phyloP scores from a whole-genome alignment of 2,329 filamentous ascomycete species.

The Sporothrix pallida region DNA sequence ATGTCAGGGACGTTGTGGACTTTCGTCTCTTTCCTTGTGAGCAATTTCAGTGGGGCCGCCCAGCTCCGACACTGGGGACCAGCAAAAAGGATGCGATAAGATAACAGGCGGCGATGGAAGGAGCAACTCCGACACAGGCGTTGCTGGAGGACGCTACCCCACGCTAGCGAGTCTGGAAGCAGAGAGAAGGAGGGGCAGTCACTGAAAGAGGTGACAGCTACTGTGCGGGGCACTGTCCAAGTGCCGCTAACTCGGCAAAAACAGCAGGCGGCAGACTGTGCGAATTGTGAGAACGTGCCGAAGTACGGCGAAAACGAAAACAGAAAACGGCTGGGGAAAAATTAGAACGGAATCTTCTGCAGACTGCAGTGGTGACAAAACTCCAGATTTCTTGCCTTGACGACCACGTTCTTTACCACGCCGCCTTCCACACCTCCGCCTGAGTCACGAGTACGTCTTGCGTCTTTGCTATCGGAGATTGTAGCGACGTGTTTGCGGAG shows the following conservation, averaged over 20 bases:
- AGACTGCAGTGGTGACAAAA: no score
- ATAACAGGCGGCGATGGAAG: conserved; percentile 19
- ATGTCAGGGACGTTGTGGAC: no score
- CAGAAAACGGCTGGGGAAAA: conserved; percentile 23
- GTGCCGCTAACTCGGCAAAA: no score
- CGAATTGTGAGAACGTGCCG: conserved; percentile 21
- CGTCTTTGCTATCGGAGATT: conserved; percentile 7
- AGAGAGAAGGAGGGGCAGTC: conserved; percentile 17
- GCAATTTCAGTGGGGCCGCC: neutral
- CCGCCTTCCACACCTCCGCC: neutral
- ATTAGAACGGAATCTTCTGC: neutral
- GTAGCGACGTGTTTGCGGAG: conserved; percentile 9
- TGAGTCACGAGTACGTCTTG: conserved; percentile 5
- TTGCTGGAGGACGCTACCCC: neutral
- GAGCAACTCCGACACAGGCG: conserved; percentile 23
- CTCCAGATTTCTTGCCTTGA: no score
- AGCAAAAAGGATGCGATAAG: conserved; percentile 14
- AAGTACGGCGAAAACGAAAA: conserved; percentile 8
- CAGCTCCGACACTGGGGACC: conserved; percentile 9
- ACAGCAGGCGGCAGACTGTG: neutral
- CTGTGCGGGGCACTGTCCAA: neutral
- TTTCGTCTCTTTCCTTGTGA: no score
- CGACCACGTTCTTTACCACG: no score
- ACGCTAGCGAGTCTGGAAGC: conserved; percentile 3
- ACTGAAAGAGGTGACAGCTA: neutral